These are phyloP conservation scores for Sphagnum contortum DNA, from an alignment of 225 moss, liverwort and hornwort species.

Conservation along the genomic window DNA sequence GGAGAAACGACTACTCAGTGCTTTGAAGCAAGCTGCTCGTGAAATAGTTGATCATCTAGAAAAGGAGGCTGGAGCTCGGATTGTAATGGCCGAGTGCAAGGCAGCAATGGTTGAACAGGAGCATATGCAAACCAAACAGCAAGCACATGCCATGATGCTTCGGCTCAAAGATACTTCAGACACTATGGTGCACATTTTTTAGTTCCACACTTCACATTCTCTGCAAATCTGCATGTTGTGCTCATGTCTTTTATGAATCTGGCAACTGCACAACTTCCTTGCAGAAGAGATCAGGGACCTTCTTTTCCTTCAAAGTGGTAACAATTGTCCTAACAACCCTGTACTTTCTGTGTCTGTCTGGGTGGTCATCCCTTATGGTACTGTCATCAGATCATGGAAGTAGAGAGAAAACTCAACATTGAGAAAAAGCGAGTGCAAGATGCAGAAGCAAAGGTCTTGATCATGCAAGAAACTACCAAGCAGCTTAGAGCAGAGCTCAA, in stretches of 20 bases:
- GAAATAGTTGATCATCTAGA: slow-evolving; percentile 60
- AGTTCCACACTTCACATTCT: no score
- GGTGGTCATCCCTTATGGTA: no score
- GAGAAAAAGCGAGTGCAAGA: slow-evolving; percentile 68
- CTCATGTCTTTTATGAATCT: neutral
- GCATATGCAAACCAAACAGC: slow-evolving; percentile 51
- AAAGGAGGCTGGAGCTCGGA: slow-evolving; percentile 54
- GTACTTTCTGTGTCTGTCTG: no score
- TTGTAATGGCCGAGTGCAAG: slow-evolving; percentile 56
- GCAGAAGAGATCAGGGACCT: no score
- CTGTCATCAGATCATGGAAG: slow-evolving; percentile 47
- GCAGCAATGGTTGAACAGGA: slow-evolving; percentile 50
- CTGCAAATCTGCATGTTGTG: no score
- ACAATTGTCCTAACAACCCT: neutral
- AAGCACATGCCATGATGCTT: slow-evolving; percentile 73
- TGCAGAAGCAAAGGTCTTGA: slow-evolving; percentile 44
- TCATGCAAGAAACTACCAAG: slow-evolving; percentile 53
- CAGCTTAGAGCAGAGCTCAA: slow-evolving; percentile 54
- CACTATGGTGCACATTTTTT: slow-evolving; percentile 40
- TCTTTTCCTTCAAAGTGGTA: neutral
- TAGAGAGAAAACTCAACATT: slow-evolving; percentile 38
- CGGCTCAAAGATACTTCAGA: slow-evolving; percentile 62
- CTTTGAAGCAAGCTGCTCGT: slow-evolving; percentile 62
- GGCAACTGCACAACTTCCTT: neutral
- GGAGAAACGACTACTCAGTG: slow-evolving; percentile 52